Percentiles rank a stretch among this genome's conserved stretches.
phyloP scores from a whole-genome alignment of 495 filamentous ascomycete species.

The Penicillium longicatenatum region DNA sequence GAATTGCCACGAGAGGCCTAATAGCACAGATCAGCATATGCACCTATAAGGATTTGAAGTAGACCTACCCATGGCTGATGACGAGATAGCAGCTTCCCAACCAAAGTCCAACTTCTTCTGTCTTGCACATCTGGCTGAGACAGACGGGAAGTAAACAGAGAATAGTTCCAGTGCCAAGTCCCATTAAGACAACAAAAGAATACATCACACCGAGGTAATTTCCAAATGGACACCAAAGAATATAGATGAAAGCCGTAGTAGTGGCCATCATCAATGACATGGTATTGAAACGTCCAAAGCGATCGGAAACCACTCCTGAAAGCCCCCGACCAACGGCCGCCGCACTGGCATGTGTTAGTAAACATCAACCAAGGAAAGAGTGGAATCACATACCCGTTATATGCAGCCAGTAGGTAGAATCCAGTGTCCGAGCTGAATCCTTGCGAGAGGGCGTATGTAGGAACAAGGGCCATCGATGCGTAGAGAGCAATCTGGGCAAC shows the following conservation, averaged over 20 bases:
- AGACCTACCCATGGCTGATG: slow-evolving; percentile 53
- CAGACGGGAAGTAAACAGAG: slow-evolving; percentile 62
- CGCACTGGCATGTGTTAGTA: slow-evolving; percentile 10
- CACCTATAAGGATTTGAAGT: too few relatives aligned
- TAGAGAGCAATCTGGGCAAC: slow-evolving; percentile 48
- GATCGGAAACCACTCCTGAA: slow-evolving; percentile 66
- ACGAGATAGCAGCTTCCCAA: slow-evolving; percentile 64
- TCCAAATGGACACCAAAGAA: slow-evolving; percentile 57
- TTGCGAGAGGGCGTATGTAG: slow-evolving; percentile 40
- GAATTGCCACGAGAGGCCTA: slow-evolving; percentile 11
- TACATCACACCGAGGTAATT: slow-evolving; percentile 47
- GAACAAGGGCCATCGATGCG: slow-evolving; percentile 44
- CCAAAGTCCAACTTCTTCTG: slow-evolving; percentile 60
- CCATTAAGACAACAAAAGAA: slow-evolving; percentile 58
- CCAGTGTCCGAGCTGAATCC: slow-evolving; percentile 30
- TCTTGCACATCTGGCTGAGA: slow-evolving; percentile 57
- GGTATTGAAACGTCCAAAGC: slow-evolving; percentile 66
- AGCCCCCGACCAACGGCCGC: slow-evolving; percentile 62
- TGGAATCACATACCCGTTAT: slow-evolving; percentile 25
- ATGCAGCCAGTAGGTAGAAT: slow-evolving; percentile 26
- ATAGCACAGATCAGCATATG: neutral
- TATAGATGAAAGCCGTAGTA: slow-evolving; percentile 49
- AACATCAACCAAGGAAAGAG: neutral
- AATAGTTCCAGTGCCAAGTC: slow-evolving; percentile 58
- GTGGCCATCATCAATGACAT: slow-evolving; percentile 33